Evolutionary conservation across 2,329 filamentous ascomycete species (phyloP).

Genomic region (Penicillium sp.): DNA sequence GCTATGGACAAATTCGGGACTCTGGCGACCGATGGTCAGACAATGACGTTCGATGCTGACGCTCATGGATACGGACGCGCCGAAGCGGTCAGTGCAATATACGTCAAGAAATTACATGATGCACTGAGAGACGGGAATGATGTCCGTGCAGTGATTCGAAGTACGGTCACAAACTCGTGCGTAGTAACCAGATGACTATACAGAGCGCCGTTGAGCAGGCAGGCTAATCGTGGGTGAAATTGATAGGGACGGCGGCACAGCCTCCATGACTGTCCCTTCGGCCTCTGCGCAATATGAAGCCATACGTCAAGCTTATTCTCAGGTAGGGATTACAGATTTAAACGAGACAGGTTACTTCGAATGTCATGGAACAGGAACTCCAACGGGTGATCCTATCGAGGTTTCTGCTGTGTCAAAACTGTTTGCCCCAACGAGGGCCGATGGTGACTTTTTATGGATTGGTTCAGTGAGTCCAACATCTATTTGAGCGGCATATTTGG

Average conservation of each 20-base stretch:
- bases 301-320: no score
- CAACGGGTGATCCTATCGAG: neutral
- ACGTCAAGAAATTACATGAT: constrained; percentile 26
- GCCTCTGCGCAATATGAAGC: no score
- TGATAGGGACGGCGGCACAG: no score
- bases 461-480: no score
- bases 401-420: neutral
- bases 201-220: no score
- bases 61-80: constrained; percentile 34
- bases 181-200: no score
- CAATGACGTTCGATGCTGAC: constrained; percentile 26
- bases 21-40: constrained; percentile 29
- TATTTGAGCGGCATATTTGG: no score
- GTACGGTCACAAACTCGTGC: constrained; percentile 16
- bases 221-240: no score
- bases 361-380: neutral
- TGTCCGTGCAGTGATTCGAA: constrained; percentile 29
- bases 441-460: neutral
- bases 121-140: constrained; percentile 30
- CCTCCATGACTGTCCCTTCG: no score
- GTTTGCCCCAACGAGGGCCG: neutral
- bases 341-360: no score
- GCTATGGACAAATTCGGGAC: constrained; percentile 31
- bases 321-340: no score
- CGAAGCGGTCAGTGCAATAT: constrained; percentile 31